Evolutionary conservation across 2,329 filamentous ascomycete genomes (phyloP).

Genomic region (Talaromyces islandicus): DNA sequence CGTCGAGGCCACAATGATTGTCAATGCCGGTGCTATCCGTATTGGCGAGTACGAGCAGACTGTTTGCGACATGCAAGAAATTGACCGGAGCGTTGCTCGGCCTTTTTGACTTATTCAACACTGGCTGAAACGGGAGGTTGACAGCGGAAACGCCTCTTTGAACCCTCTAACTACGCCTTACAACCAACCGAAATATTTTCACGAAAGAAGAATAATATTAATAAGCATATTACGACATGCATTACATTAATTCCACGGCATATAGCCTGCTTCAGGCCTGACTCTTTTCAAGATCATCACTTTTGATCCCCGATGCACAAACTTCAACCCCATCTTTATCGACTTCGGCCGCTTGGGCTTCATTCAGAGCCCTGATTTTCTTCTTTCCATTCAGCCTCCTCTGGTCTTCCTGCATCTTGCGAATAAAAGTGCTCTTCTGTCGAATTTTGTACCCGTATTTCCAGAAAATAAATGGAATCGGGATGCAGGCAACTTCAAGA

Average conservation of each 20-base stretch:
- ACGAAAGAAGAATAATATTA: no score
- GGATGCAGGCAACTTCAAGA: slow-evolving; percentile 67
- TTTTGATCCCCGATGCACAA: background rate
- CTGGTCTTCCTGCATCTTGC: slow-evolving; percentile 52
- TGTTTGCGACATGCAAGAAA: slow-evolving; percentile 36
- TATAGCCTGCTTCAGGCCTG: background rate
- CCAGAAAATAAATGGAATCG: slow-evolving; percentile 76
- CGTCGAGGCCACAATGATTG: slow-evolving; percentile 72
- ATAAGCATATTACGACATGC: no score
- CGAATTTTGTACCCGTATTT: slow-evolving; percentile 53
- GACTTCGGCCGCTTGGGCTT: slow-evolving; percentile 15
- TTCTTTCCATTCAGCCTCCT: slow-evolving; percentile 39
- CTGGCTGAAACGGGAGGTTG: background rate
- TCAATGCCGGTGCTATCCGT: slow-evolving; percentile 68
- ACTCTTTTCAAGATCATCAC: slow-evolving; percentile 8
- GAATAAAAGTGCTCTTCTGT: slow-evolving; percentile 50
- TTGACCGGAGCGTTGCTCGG: slow-evolving; percentile 23
- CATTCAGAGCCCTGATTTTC: slow-evolving; percentile 17
- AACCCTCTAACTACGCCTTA: no score
- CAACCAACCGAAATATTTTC: no score
- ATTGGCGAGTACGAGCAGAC: slow-evolving; percentile 65
- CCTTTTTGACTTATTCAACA: background rate
- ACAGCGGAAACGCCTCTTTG: no score
- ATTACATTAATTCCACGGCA: background rate
- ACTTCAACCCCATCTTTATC: slow-evolving; percentile 7